Conservation (phyloP, 192 early-diverging fungal genomes). For the Blastocladiella britannica region DNA sequence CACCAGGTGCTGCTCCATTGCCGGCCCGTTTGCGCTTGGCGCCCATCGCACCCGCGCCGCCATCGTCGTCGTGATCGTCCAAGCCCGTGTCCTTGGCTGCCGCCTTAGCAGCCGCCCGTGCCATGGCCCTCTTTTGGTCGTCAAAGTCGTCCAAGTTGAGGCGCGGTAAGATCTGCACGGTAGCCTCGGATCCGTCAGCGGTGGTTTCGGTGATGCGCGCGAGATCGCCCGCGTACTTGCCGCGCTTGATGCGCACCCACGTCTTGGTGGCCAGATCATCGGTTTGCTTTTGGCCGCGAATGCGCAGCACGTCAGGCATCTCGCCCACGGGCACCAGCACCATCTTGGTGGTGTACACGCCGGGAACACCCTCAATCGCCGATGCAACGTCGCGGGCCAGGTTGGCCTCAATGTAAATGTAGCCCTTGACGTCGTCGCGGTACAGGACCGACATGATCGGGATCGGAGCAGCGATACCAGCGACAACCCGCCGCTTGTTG, state of each 20-base stretch:
- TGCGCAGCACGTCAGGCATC: slow-evolving; percentile 70
- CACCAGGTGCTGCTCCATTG: neutral
- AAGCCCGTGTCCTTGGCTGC: slow-evolving; percentile 4
- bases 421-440: slow-evolving; percentile 65
- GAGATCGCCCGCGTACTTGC: slow-evolving; percentile 83
- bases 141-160: no score
- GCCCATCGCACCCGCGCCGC: neutral
- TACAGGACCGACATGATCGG: slow-evolving; percentile 64
- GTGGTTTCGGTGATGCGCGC: slow-evolving; percentile 49
- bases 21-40: neutral
- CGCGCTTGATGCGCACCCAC: slow-evolving; percentile 80
- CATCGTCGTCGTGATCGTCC: neutral
- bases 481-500: slow-evolving; percentile 27
- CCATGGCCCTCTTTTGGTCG: no score
- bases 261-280: slow-evolving; percentile 36
- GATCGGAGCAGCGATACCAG: no score
- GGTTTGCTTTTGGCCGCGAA: slow-evolving; percentile 40
- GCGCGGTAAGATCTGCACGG: slow-evolving; percentile 53
- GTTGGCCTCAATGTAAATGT: slow-evolving; percentile 78
- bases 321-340: slow-evolving; percentile 74
- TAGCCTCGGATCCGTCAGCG: slow-evolving; percentile 40
- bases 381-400: slow-evolving; percentile 47
- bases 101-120: no score
- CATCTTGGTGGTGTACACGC: slow-evolving; percentile 46
- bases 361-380: slow-evolving; percentile 52